Percentiles rank a stretch among this genome's conserved stretches.
phyloP scores from a whole-genome alignment of 2,329 filamentous ascomycete genomes.

The Pestalotiopsis sp. region DNA sequence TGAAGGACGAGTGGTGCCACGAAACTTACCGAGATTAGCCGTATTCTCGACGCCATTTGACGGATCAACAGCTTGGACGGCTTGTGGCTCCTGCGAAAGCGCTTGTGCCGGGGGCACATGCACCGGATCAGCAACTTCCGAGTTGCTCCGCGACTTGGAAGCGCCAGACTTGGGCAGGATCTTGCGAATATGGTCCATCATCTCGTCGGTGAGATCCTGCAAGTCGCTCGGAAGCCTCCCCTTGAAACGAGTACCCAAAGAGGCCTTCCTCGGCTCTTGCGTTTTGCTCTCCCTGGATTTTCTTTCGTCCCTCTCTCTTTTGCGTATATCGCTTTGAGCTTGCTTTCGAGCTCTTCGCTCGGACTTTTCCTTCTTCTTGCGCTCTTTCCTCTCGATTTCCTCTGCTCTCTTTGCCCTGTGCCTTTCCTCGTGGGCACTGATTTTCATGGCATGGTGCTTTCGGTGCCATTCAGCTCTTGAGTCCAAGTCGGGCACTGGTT shows the following conservation, averaged over 20 bases:
- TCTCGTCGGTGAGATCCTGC: background rate
- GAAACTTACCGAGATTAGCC: background rate
- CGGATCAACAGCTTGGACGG: background rate
- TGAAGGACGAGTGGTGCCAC: background rate
- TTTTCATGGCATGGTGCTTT: conserved; percentile 15
- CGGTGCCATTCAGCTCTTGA: background rate
- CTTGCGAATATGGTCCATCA: background rate
- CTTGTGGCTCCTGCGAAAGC: background rate
- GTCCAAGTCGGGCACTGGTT: background rate
- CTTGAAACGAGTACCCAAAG: background rate
- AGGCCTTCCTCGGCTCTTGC: conserved; percentile 8
- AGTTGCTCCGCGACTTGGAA: background rate
- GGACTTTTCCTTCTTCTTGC: conserved; percentile 17
- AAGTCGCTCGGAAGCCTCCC: background rate
- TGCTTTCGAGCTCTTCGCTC: conserved; percentile 15
- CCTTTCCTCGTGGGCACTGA: conserved; percentile 20
- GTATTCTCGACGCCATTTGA: background rate
- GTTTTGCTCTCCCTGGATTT: conserved; percentile 14
- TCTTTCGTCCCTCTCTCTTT: conserved; percentile 18
- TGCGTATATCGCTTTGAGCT: conserved; percentile 3
- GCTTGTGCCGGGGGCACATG: too few species aligned
- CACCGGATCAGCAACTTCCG: too few species aligned
- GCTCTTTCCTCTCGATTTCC: conserved; percentile 11
- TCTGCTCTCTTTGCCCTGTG: conserved; percentile 18
- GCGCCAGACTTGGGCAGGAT: background rate